phyloP scores from a whole-genome alignment of 192 early-diverging fungal species.

The Kappamyces sp. region DNA sequence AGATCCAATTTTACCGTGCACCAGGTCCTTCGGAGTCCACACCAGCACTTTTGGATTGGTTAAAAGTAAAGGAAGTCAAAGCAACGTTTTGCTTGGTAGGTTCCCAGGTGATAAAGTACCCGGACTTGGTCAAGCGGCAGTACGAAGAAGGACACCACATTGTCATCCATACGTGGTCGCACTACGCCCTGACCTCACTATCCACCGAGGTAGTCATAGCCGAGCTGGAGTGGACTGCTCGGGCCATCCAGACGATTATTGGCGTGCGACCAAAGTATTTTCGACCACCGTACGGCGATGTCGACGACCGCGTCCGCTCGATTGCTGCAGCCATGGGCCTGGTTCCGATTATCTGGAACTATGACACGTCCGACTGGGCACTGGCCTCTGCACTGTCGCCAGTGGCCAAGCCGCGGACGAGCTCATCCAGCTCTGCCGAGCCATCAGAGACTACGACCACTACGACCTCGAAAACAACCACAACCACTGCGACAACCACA shows the following conservation, averaged over 20 bases:
- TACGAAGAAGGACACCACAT: constrained; percentile 36
- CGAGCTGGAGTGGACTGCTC: constrained; percentile 61
- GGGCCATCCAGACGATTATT: constrained; percentile 32
- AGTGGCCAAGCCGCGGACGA: too few relatives aligned
- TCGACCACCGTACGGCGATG: constrained; percentile 66
- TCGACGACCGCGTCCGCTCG: constrained; percentile 67
- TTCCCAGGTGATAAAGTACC: neutral
- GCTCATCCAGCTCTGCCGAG: too few relatives aligned
- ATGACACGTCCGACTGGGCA: neutral
- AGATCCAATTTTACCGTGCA: too few relatives aligned
- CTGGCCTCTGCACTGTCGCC: too few relatives aligned
- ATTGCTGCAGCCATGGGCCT: constrained; percentile 53
- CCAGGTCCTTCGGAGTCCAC: neutral
- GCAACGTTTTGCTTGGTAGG: neutral
- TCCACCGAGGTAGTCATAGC: constrained; percentile 54
- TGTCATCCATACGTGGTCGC: constrained; percentile 49
- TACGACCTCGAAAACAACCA: too few relatives aligned
- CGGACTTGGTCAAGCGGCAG: constrained; percentile 4
- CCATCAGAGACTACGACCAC: too few relatives aligned
- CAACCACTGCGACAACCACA: too few relatives aligned
- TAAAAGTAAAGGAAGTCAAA: too few relatives aligned
- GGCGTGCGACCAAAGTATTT: constrained; percentile 39
- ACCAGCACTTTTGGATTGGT: too few relatives aligned
- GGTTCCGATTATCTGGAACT: neutral
- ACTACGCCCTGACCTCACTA: constrained; percentile 44